Evolutionary conservation across 345 rosid genomes (phyloP).

Genomic region (Raphanus raphanistrum): DNA sequence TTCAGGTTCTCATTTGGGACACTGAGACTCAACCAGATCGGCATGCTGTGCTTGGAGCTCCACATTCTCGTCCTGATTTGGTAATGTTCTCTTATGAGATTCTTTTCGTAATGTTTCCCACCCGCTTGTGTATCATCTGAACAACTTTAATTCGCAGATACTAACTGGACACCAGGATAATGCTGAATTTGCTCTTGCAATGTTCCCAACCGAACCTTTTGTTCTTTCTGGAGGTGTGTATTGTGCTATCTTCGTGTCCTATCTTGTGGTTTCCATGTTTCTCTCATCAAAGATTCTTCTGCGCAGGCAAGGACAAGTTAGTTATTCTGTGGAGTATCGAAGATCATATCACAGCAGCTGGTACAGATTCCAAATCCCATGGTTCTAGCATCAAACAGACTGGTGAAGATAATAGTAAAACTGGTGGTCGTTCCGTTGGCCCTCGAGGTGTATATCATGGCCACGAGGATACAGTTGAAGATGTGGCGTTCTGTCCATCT

Average conservation of each 20-base stretch:
- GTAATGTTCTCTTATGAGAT: slow-evolving; percentile 40
- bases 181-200: slow-evolving; percentile 97
- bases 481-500: slow-evolving; percentile 85
- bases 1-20: slow-evolving; percentile 94
- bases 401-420: slow-evolving; percentile 15
- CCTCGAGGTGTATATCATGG: slow-evolving; percentile 85
- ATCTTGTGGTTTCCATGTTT: slow-evolving; percentile 14
- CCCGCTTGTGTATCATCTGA: slow-evolving; percentile 13
- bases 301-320: slow-evolving; percentile 80
- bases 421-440: slow-evolving; percentile 61
- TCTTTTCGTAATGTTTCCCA: neutral
- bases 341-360: slow-evolving; percentile 69
- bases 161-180: slow-evolving; percentile 90
- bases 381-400: slow-evolving; percentile 60
- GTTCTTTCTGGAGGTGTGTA: slow-evolving; percentile 92
- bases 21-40: slow-evolving; percentile 90
- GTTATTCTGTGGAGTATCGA: slow-evolving; percentile 95
- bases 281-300: slow-evolving; percentile 28
- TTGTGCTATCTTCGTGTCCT: neutral
- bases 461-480: slow-evolving; percentile 93
- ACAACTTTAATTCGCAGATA: slow-evolving; percentile 50
- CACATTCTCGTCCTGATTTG: slow-evolving; percentile 87
- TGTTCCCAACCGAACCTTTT: slow-evolving; percentile 90
- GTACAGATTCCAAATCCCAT: slow-evolving; percentile 54
- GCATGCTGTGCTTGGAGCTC: slow-evolving; percentile 87